Conservation (phyloP, 441 rosid genomes). For the Rhodomyrtus psidioides region DNA sequence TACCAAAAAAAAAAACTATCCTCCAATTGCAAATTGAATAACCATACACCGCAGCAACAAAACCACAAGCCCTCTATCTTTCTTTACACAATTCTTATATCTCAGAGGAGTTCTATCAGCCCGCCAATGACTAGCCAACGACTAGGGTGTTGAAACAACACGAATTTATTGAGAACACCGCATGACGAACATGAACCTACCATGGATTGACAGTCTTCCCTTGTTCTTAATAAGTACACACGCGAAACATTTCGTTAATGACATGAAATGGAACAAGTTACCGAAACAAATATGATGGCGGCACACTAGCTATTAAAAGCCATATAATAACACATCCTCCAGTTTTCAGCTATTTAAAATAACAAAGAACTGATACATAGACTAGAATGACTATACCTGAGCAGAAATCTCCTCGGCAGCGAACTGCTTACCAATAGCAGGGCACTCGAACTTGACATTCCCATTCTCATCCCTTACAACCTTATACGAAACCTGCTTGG, state of each 20-base stretch:
- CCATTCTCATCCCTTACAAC: slow-evolving; percentile 86
- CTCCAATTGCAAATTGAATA: neutral
- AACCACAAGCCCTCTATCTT: neutral
- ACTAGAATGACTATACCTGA: slow-evolving; percentile 42
- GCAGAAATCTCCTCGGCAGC: slow-evolving; percentile 96
- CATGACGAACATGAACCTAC: no score
- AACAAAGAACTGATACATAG: neutral
- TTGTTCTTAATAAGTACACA: no score
- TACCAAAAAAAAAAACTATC: no score
- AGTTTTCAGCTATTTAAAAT: neutral
- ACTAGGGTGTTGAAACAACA: neutral
- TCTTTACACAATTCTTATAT: neutral
- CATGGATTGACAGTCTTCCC: no score
- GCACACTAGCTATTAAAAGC: neutral
- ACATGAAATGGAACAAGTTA: no score
- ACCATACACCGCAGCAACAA: neutral
- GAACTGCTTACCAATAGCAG: slow-evolving; percentile 76
- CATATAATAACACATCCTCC: neutral
- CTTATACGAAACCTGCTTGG: slow-evolving; percentile 85
- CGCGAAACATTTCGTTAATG: no score
- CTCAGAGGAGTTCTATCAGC: neutral
- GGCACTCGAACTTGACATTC: slow-evolving; percentile 88
- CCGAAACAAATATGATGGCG: neutral
- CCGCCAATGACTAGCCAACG: neutral
- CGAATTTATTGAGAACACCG: no score